Percentiles rank a stretch among this genome's conserved stretches.
These are phyloP conservation scores for Hippophae tibetana DNA, from an alignment of 306 rosid genomes.

Conservation along the genomic window DNA sequence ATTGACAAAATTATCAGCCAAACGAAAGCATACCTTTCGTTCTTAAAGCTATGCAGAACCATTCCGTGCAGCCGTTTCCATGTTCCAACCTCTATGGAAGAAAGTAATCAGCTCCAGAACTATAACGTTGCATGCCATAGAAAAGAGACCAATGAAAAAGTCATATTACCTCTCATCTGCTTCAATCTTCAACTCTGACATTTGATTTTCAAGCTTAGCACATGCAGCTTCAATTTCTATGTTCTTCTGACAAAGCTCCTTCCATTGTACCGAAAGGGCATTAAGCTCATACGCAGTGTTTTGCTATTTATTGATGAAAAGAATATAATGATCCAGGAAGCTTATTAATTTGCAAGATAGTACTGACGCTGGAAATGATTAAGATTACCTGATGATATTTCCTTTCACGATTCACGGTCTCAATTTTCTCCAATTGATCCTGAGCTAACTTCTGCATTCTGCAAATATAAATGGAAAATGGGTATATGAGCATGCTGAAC, in stretches of 20 bases:
- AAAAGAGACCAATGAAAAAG: conserved; percentile 4
- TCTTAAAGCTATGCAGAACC: conserved; percentile 30
- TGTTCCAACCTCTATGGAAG: conserved; percentile 54
- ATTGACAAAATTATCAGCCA: neutral
- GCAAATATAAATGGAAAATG: conserved; percentile 23
- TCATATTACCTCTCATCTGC: conserved; percentile 54
- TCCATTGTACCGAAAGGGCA: conserved; percentile 86
- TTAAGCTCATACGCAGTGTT: conserved; percentile 83
- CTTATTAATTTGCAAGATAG: conserved; percentile 9
- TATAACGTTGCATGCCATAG: conserved; percentile 9
- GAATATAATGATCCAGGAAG: conserved; percentile 1
- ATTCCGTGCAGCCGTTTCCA: conserved; percentile 43
- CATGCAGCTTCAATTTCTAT: conserved; percentile 69
- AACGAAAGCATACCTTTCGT: conserved; percentile 29
- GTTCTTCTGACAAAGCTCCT: conserved; percentile 78
- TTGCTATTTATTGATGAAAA: conserved; percentile 42
- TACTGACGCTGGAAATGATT: conserved; percentile 12
- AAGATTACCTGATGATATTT: conserved; percentile 79
- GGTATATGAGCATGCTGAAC: conserved; percentile 6
- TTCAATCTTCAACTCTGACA: conserved; percentile 48
- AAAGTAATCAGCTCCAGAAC: conserved; percentile 14
- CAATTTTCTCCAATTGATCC: conserved; percentile 65
- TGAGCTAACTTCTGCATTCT: conserved; percentile 88
- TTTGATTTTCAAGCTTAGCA: conserved; percentile 45
- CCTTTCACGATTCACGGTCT: conserved; percentile 84